Evolutionary conservation across 2,329 filamentous ascomycete genomes (phyloP).

Genomic region (Pyricularia sp.): DNA sequence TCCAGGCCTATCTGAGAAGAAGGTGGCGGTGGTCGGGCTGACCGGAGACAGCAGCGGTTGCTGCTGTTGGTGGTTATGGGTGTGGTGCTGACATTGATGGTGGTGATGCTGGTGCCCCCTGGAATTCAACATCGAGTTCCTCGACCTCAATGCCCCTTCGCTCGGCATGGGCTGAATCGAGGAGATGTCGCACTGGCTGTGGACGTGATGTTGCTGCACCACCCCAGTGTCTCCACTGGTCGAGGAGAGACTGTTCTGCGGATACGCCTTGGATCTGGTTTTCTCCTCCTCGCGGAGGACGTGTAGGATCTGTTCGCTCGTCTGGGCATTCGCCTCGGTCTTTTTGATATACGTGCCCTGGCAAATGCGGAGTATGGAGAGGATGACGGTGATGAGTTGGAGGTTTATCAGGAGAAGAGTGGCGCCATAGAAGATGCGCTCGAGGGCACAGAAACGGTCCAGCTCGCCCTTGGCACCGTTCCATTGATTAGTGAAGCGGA

Average conservation of each 20-base stretch:
- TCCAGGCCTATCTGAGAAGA: conserved; percentile 7
- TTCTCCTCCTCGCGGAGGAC: conserved; percentile 1
- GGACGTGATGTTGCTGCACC: background rate
- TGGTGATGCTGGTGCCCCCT: background rate
- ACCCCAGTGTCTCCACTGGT: background rate
- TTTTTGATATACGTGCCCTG: conserved; percentile 16
- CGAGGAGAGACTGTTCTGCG: background rate
- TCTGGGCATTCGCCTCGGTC: conserved; percentile 12
- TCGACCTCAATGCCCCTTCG: background rate
- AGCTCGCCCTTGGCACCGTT: conserved; percentile 13
- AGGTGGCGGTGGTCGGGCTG: background rate
- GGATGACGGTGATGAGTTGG: conserved; percentile 14
- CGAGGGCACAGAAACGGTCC: conserved; percentile 17
- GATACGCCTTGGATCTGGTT: background rate
- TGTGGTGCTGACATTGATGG: conserved; percentile 3
- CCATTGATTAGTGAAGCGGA: conserved; percentile 17
- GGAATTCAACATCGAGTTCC: background rate
- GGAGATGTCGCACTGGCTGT: background rate
- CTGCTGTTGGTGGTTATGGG: background rate
- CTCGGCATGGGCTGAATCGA: background rate
- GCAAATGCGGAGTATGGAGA: conserved; percentile 17
- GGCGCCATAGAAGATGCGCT: conserved; percentile 20
- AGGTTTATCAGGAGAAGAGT: conserved; percentile 17
- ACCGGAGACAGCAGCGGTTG: conserved; percentile 2
- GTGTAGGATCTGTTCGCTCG: conserved; percentile 7